Percentiles rank a stretch among this genome's conserved stretches.
Conservation (phyloP, 768 basidiomycete species). For the Lactifluus piperatus region DNA sequence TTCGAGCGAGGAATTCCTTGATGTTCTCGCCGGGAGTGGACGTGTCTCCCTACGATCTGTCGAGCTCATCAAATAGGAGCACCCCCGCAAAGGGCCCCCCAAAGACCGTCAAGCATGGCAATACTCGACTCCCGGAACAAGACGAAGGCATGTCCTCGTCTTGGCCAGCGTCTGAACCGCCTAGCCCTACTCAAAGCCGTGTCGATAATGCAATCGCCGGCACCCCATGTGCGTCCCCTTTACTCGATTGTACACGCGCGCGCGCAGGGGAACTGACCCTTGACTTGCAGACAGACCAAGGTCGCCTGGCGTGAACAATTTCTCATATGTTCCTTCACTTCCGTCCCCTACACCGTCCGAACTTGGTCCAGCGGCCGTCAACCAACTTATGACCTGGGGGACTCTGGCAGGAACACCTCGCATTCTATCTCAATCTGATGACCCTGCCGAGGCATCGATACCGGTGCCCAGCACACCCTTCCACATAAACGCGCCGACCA, state of each 20-base stretch:
- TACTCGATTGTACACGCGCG: not conserved
- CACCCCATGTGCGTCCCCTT: slow-evolving; percentile 61
- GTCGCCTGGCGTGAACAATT: slow-evolving; percentile 46
- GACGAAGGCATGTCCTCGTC: slow-evolving; percentile 41
- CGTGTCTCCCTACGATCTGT: slow-evolving; percentile 60
- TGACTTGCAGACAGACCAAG: slow-evolving; percentile 47
- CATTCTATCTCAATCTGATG: slow-evolving; percentile 58
- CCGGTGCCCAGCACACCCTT: slow-evolving; percentile 57
- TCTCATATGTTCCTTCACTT: slow-evolving; percentile 73
- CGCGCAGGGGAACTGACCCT: slow-evolving; percentile 7
- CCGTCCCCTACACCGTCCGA: slow-evolving; percentile 83
- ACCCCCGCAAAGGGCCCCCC: slow-evolving; percentile 34
- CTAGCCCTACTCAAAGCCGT: slow-evolving; percentile 84
- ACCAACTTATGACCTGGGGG: slow-evolving; percentile 97
- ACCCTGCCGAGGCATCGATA: slow-evolving; percentile 35
- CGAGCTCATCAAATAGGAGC: slow-evolving; percentile 25
- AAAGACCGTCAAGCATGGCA: slow-evolving; percentile 65
- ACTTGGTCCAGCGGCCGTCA: slow-evolving; percentile 73
- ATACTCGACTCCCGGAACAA: slow-evolving; percentile 73
- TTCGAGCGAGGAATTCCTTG: slow-evolving; percentile 86
- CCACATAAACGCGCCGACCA: slow-evolving; percentile 65
- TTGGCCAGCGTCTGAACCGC: slow-evolving; percentile 47
- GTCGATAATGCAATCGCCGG: slow-evolving; percentile 92
- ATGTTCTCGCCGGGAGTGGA: slow-evolving; percentile 96
- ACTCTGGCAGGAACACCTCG: slow-evolving; percentile 89